Evolutionary conservation across 2,329 filamentous ascomycete genomes (phyloP), one percentile per base, ranked within the genome.

Genomic region (Shiraia bambusicola): DNA sequence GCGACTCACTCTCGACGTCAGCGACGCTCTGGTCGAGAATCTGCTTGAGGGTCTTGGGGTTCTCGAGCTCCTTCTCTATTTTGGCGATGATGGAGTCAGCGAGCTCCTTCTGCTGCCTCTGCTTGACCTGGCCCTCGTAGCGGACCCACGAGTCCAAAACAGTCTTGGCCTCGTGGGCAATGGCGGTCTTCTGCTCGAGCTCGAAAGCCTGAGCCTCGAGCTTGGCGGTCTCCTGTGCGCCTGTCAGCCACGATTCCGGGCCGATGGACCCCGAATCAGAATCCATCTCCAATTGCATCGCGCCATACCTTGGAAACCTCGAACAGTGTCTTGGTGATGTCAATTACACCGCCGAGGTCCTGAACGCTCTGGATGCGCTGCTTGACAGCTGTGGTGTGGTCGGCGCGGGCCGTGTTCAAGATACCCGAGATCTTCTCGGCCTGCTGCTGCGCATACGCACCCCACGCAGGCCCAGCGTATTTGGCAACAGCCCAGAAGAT

Each of bases 101-200:
- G 57, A 98, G 83, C 81, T 98, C 93, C 75, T 81, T 86, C 82
- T 98, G 93, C 80, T 98, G 90, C 72, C 93, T 87, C 79, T 92
- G 87, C 87, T 97, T 98, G 69, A 98, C 91, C 80, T 97, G 93
- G 64, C 87, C 79, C 80, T 98, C 93, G 75, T 98, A 98, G 71
- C 93, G 87, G 55, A 97, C 91, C 94, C 93, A 98, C 44, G 90
- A 96, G 73, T 98, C 93, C 56, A 98, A 84, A 46, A 97, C 93
- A 49, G 81, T 67, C 86, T 96, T 98, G 68, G 92, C 92, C 81
- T 98, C 93, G 54, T 83, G 78, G 45, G 90, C 90, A 57, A 98
- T 80, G 61, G 90, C 87, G 49, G 92, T 96, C 78, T 85, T 86
- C 78, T 98, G 93, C 82, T 97, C 90, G 59, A 97, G 84, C 82